Evolutionary conservation across 23 red algal species (phyloP).

Genomic region (Gracilaria caudata): DNA sequence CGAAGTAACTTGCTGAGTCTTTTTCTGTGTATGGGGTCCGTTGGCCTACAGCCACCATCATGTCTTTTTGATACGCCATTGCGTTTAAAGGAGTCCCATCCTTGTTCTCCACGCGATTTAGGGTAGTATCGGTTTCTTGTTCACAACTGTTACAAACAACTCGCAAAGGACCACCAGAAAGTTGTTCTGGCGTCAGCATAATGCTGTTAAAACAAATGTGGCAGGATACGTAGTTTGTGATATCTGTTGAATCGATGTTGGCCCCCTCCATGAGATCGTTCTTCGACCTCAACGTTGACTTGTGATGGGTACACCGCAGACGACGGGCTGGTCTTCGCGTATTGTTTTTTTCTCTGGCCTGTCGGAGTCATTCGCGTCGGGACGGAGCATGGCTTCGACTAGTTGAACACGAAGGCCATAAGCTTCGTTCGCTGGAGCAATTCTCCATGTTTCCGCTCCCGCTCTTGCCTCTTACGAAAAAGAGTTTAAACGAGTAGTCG

Average conservation of each 20-base stretch:
- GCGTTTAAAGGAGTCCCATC: conserved; percentile 66
- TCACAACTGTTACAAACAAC: conserved; percentile 64
- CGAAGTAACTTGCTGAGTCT: not conserved
- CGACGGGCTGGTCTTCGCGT: not conserved
- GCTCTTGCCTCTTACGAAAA: too few species aligned
- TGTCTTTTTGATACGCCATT: conserved; percentile 34
- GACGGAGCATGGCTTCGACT: not conserved
- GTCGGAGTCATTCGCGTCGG: not conserved
- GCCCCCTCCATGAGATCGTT: conserved; percentile 19
- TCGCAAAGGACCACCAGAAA: conserved; percentile 29
- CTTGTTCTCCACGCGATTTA: conserved; percentile 58
- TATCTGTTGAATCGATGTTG: conserved; percentile 70
- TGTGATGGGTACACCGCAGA: not conserved
- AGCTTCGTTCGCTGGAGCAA: too few species aligned
- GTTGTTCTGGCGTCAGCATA: conserved; percentile 58
- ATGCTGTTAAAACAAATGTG: conserved; percentile 66
- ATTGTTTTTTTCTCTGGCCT: conserved; percentile 4
- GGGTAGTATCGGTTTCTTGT: conserved; percentile 10
- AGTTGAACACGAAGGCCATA: conserved; percentile 1
- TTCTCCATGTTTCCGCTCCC: too few species aligned
- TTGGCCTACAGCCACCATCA: conserved; percentile 19
- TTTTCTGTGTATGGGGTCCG: conserved; percentile 6
- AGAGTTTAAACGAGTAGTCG: too few species aligned
- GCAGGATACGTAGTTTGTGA: conserved; percentile 68
- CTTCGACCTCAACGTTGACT: not conserved